Base-by-base conservation (phyloP, 371 early-diverging fungal genomes). In the Lichtheimia corymbifera region DNA sequence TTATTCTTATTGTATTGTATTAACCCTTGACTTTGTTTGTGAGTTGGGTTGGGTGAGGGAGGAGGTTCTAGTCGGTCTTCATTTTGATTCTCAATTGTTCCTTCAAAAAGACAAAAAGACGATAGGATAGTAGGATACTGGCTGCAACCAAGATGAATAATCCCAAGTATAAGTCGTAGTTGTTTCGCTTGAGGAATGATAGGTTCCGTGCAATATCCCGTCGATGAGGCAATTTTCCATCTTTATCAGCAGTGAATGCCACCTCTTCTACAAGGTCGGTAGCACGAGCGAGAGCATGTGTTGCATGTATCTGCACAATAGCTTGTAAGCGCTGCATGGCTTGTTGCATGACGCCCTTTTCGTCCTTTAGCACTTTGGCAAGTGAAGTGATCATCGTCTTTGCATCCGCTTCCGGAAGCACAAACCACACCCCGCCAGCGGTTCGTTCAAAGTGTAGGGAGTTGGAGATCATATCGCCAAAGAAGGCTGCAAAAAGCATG, bases 401-500 rank as follows among this genome's bases (percentile, higher is more conserved):
- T 35, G 35, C 9, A 11, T 35, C 35, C 6, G 35, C 9, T 35
- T 35, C 35, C 9, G 5, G 9, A 35, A 35, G 35, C 5, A 35
- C 9, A 11, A 35, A 11, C 35, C 35, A 35, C 35, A 11, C 2
- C 9, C 35, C 35, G 4, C 9, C 35, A 6, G 35, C 11, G 35
- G 5, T 35, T 35, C 11, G 6, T 9, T 11, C 35, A 35, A 35
- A 35, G 9, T 35, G 7, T 30, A 53, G 35, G 17, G 68, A 64
- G 49, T 71, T 73, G 5, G 51, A 43, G n/a, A 67, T 64, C 35
- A 77, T 77, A 47, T 80, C 81, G 7, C 74, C 73, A 35, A 70
- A 68, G 52, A 73, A 76, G 11, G 77, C 77, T 24, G 66, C 58
- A 6, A 70, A 55, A 4, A 74, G 45, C 17, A 76, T 55, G 2